Base-by-base conservation (phyloP, 345 rosid species). In the Streptanthus diversifolius region DNA sequence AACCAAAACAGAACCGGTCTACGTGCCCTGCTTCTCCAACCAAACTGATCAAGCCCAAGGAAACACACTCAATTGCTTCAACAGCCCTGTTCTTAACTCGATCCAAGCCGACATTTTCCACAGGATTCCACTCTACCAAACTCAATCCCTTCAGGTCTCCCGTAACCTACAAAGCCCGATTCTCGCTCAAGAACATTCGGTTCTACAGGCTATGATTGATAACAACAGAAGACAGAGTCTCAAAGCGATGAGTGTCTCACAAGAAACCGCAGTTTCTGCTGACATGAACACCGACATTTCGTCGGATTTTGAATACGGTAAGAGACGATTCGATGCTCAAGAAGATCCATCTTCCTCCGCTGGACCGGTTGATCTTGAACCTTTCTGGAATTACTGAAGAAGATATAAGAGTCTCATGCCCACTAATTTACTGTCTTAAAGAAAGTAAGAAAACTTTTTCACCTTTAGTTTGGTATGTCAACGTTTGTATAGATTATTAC, bases 1-100 rank as follows among this genome's bases (percentile, higher is more conserved):
- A 69, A 73, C 73, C 19, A 82, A 85, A 58, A 68, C 77, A 41
- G 85, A 82, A 57, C 65, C 83, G 49, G 77, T 84, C 21, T 82
- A 88, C 96, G 98, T 91, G 97, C 90, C 98, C 97, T 93, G 98
- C 98, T 93, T 93, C 97, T 93, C 98, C 98, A 91, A 71, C 77
- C 80, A 70, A 64, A 29, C 58, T 0, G 74, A 82, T 78, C 76
- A 85, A 49, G 63, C 58, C 32, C 83, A 80, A 69, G 79, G 76
- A 62, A 77, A 72, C 66, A 83, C 80, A 51, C 57, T 68, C 44
- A 80, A 68, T 41, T 66, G 41, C 66, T 75, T 81, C 70, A 80
- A 21, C 82, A 81, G 75, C 60, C 84, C 77, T 67, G 36, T 43
- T 41, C 45, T 80, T 29, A 57, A 37, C 71, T 72, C 76, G 24